Conservation (phyloP, 257 asterid genomes). For the Cordia subcordata region DNA sequence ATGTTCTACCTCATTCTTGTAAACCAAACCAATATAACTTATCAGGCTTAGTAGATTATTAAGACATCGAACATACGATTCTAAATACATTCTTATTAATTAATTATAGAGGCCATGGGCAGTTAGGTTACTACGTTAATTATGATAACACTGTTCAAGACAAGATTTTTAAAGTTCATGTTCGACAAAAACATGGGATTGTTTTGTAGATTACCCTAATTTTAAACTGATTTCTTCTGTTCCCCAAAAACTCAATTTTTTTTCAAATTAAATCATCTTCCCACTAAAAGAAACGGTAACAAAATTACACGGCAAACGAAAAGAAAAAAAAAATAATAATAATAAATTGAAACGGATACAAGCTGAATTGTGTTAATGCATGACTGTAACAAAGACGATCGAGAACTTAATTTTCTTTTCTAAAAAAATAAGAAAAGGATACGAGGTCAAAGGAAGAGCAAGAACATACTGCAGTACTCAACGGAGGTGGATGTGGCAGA, state of each 20-base stretch:
- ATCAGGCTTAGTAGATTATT: no score
- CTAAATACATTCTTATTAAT: no score
- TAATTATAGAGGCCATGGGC: no score
- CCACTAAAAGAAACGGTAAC: no score
- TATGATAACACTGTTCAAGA: no score
- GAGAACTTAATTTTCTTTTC: neutral
- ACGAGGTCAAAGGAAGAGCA: neutral
- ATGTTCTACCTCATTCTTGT: no score
- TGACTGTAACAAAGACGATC: neutral
- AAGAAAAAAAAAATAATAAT: no score
- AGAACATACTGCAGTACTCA: slow-evolving; percentile 31
- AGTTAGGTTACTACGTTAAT: no score
- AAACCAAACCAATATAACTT: no score
- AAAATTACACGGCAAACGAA: neutral
- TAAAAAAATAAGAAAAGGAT: neutral
- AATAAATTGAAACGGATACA: neutral
- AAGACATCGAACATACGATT: no score
- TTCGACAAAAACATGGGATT: neutral
- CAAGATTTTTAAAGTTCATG: no score
- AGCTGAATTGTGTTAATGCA: neutral
- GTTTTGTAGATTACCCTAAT: neutral
- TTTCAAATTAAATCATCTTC: no score
- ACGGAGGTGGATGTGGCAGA: slow-evolving; percentile 28
- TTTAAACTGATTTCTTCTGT: neutral
- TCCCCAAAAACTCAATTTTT: neutral